Conservation (phyloP, 495 filamentous ascomycete genomes). For the Penicillium fimorum region DNA sequence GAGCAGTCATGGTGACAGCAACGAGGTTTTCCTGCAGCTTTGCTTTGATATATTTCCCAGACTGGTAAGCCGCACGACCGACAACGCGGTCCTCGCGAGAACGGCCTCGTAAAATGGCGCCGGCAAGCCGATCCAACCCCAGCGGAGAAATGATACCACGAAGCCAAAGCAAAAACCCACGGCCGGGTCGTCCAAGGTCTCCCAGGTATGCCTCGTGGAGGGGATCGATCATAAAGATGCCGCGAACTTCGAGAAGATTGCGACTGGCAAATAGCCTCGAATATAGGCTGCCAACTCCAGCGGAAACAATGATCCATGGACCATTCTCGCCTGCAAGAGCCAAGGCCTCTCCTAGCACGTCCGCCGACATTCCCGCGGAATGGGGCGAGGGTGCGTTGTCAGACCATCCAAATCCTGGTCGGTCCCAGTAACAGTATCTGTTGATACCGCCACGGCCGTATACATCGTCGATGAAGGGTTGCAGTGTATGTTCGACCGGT, state of each 20-base stretch:
- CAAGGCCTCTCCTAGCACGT: slow-evolving; percentile 81
- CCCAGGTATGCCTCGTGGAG: slow-evolving; percentile 81
- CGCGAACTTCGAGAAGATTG: slow-evolving; percentile 66
- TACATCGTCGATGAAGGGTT: slow-evolving; percentile 63
- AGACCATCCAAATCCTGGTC: slow-evolving; percentile 85
- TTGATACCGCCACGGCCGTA: slow-evolving; percentile 70
- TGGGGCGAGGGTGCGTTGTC: slow-evolving; percentile 93
- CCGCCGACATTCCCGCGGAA: slow-evolving; percentile 84
- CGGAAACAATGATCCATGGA: slow-evolving; percentile 73
- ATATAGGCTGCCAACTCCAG: slow-evolving; percentile 81
- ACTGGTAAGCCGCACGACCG: slow-evolving; percentile 73
- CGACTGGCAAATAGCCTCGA: slow-evolving; percentile 84
- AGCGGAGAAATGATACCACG: slow-evolving; percentile 81
- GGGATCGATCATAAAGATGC: slow-evolving; percentile 82
- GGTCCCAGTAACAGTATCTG: slow-evolving; percentile 94
- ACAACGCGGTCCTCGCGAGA: slow-evolving; percentile 80
- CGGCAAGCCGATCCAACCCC: slow-evolving; percentile 73
- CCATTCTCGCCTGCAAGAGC: slow-evolving; percentile 76
- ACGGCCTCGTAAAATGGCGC: slow-evolving; percentile 75
- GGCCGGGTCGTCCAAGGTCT: slow-evolving; percentile 58
- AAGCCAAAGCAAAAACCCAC: slow-evolving; percentile 83
- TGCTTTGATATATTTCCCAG: slow-evolving; percentile 77
- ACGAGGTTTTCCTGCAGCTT: slow-evolving; percentile 92
- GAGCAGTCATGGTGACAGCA: slow-evolving; percentile 74
- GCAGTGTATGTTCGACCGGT: slow-evolving; percentile 70